A percentile compares a stretch with the other conserved stretches of the same genome.
Evolutionary conservation across 2,329 filamentous ascomycete genomes (phyloP).

Genomic region (Ilyonectria sp.): DNA sequence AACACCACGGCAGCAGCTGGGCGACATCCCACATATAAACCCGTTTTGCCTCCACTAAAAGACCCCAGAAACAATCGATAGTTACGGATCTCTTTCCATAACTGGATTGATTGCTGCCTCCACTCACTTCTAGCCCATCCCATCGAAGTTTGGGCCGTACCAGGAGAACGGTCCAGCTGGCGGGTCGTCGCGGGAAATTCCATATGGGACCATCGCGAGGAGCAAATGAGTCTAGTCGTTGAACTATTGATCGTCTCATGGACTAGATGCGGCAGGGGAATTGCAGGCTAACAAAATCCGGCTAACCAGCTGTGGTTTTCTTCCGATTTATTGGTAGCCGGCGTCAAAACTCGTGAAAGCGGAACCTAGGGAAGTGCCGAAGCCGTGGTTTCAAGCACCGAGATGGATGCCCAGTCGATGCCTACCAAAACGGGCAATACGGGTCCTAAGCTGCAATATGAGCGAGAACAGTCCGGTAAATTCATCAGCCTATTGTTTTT

Average conservation of each 20-base stretch:
- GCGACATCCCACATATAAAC: neutral
- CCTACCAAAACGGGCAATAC: no score
- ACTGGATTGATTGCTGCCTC: neutral
- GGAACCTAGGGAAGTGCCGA: neutral
- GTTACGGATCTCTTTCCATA: neutral
- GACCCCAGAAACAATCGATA: no score
- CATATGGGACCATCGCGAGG: neutral
- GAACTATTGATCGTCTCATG: conserved; percentile 33
- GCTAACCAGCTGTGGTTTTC: neutral
- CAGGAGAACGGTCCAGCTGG: neutral
- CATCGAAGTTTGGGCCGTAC: neutral
- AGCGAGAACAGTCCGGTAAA: no score
- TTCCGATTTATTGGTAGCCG: neutral
- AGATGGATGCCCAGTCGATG: neutral
- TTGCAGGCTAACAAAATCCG: neutral
- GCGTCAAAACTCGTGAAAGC: neutral
- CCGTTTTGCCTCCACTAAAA: neutral
- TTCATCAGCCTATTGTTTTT: no score
- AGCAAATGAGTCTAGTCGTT: conserved; percentile 17
- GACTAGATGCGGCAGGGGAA: neutral
- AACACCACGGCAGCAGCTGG: neutral
- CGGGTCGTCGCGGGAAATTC: neutral
- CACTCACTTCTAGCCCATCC: neutral
- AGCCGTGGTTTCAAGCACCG: neutral
- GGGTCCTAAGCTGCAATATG: no score